phyloP scores from a whole-genome alignment of 2,329 filamentous ascomycete genomes.

The Tolypocladium pustulatum region DNA sequence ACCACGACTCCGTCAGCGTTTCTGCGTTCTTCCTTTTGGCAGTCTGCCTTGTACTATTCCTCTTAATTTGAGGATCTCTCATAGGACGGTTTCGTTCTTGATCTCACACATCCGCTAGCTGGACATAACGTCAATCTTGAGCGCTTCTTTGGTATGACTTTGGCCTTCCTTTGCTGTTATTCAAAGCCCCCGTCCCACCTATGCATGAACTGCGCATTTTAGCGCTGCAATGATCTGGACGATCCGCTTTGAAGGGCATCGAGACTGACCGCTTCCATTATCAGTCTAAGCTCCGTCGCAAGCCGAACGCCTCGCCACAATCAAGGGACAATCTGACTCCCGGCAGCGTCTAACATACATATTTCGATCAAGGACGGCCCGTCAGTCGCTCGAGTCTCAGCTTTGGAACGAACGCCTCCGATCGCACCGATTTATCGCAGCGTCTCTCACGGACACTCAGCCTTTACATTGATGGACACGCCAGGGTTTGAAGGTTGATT shows the following conservation, averaged over 20 bases:
- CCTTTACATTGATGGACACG: slow-evolving; percentile 3
- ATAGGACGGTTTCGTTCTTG: neutral
- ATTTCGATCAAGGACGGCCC: neutral
- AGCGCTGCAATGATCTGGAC: neutral
- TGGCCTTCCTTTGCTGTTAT: neutral
- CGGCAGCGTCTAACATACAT: neutral
- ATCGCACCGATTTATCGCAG: neutral
- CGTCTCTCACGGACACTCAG: neutral
- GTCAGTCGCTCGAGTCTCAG: neutral
- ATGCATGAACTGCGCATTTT: neutral
- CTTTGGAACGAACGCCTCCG: neutral
- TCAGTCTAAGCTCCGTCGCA: neutral
- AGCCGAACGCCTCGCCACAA: neutral
- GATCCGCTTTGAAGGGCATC: neutral
- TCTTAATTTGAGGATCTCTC: neutral
- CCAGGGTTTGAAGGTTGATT: neutral
- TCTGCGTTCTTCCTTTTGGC: neutral
- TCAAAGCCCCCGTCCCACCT: neutral
- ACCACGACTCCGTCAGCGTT: neutral
- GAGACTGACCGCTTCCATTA: neutral
- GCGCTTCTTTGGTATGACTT: neutral
- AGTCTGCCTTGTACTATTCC: neutral
- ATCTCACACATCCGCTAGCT: neutral
- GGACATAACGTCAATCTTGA: neutral
- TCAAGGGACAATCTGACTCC: neutral